These are phyloP conservation scores for Carex scoparia DNA, from an alignment of 176 grass and related monocot species.

Conservation along the genomic window DNA sequence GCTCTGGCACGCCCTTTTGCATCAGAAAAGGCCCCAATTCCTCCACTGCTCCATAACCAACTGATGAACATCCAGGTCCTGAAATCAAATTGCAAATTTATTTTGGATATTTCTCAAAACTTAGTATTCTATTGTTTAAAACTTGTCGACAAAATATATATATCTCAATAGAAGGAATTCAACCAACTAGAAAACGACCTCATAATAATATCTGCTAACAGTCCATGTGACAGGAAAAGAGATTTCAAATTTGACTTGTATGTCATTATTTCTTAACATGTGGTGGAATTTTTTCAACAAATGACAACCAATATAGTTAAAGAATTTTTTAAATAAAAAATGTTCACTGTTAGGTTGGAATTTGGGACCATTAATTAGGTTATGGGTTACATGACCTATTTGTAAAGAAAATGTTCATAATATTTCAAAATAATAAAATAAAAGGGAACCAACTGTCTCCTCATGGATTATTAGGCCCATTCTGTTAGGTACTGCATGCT, in stretches of 20 bases:
- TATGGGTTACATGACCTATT: neutral
- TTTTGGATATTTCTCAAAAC: neutral
- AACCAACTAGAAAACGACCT: slow-evolving; percentile 11
- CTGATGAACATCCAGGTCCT: slow-evolving; percentile 94
- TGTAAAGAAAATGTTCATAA: neutral
- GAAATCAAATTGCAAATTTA: slow-evolving; percentile 24
- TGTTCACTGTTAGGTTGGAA: neutral
- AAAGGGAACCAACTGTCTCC: neutral
- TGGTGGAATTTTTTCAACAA: neutral
- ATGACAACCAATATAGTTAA: neutral
- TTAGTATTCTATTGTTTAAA: neutral
- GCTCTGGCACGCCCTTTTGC: slow-evolving; percentile 77
- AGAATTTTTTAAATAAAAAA: neutral
- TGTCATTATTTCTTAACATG: neutral
- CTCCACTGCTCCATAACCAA: slow-evolving; percentile 77
- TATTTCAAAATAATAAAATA: neutral
- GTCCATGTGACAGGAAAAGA: slow-evolving; percentile 3
- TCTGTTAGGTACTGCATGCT: neutral
- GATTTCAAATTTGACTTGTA: neutral
- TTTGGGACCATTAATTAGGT: neutral
- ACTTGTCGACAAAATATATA: neutral
- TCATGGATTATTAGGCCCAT: neutral
- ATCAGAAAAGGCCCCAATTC: slow-evolving; percentile 92
- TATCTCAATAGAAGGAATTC: neutral
- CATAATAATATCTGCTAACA: slow-evolving; percentile 4